Evolutionary conservation across 345 rosid species (phyloP).

Genomic region (Pistacia integerrima): DNA sequence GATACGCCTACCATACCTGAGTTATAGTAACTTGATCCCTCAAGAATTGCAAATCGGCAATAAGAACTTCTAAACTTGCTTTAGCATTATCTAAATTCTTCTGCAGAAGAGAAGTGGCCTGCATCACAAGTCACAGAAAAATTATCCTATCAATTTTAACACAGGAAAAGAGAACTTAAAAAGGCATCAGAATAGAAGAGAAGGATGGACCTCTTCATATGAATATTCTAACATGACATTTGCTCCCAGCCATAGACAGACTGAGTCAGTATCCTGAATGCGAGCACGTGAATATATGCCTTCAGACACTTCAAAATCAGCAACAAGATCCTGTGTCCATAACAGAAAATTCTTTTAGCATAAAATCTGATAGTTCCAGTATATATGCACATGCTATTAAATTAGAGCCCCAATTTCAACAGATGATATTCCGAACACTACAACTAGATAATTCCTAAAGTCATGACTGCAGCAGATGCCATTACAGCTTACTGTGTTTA

Average conservation of each 20-base stretch:
- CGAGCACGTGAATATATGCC: conserved; percentile 85
- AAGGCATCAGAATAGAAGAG: conserved; percentile 19
- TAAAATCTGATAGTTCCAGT: background rate
- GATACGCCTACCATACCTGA: conserved; percentile 51
- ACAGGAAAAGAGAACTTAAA: conserved; percentile 6
- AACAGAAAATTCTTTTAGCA: conserved; percentile 6
- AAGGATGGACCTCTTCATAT: conserved; percentile 63
- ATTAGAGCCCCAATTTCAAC: background rate
- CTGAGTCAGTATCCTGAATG: conserved; percentile 71
- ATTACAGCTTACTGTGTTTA: background rate
- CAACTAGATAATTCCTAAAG: background rate
- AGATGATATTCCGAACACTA: background rate
- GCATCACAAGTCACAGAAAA: conserved; percentile 28
- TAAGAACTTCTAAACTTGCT: conserved; percentile 90
- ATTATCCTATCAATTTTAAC: conserved; percentile 29
- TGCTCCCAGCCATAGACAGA: conserved; percentile 94
- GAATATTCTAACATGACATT: conserved; percentile 98
- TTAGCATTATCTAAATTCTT: conserved; percentile 92
- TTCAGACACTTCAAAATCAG: conserved; percentile 96
- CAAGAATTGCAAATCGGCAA: conserved; percentile 84
- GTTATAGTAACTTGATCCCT: conserved; percentile 97
- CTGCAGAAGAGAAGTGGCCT: conserved; percentile 75
- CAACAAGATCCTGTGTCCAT: conserved; percentile 55
- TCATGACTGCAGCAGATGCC: background rate
- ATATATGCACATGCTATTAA: background rate